Percentiles rank a stretch among this genome's conserved stretches.
phyloP scores from a whole-genome alignment of 1,139 yeast species.

The Blastobotrys proliferans region DNA sequence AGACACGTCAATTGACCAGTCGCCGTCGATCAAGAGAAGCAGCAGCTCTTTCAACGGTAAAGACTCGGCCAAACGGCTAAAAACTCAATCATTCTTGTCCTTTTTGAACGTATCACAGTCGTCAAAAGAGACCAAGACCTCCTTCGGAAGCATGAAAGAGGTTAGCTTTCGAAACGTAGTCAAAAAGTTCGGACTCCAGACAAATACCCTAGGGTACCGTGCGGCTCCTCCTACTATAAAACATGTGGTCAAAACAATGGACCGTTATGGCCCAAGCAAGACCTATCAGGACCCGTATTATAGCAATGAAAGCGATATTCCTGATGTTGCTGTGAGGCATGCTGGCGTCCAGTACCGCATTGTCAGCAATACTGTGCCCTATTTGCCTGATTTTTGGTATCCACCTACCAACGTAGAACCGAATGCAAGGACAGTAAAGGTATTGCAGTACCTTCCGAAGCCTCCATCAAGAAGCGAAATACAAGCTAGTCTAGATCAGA shows the following conservation, averaged over 20 bases:
- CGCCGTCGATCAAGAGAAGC: too few relatives aligned
- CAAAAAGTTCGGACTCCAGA: not conserved
- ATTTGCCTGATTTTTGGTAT: conserved; percentile 6
- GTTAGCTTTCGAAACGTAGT: not conserved
- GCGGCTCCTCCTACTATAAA: conserved; percentile 24
- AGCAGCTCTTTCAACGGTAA: not conserved
- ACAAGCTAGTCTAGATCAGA: too few relatives aligned
- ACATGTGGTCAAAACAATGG: conserved; percentile 40
- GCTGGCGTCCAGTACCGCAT: conserved; percentile 48
- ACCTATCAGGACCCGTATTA: conserved; percentile 64
- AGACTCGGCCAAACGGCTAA: not conserved
- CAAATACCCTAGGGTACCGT: not conserved
- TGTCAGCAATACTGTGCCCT: not conserved
- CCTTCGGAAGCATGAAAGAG: not conserved
- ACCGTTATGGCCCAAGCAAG: conserved; percentile 46
- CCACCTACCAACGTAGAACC: not conserved
- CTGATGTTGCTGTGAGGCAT: conserved; percentile 52
- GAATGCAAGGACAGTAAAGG: not conserved
- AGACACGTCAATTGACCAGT: too few relatives aligned
- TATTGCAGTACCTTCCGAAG: conserved; percentile 33
- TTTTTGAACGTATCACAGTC: conserved; percentile 14
- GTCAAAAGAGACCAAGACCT: not conserved
- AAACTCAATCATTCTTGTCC: conserved; percentile 10
- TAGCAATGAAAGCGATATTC: conserved; percentile 49
- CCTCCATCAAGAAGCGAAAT: conserved; percentile 41